Evolutionary conservation across 805 yeast species (phyloP), one percentile per base, ranked within the genome.

Genomic region (Sporopachydermia lactativora): DNA sequence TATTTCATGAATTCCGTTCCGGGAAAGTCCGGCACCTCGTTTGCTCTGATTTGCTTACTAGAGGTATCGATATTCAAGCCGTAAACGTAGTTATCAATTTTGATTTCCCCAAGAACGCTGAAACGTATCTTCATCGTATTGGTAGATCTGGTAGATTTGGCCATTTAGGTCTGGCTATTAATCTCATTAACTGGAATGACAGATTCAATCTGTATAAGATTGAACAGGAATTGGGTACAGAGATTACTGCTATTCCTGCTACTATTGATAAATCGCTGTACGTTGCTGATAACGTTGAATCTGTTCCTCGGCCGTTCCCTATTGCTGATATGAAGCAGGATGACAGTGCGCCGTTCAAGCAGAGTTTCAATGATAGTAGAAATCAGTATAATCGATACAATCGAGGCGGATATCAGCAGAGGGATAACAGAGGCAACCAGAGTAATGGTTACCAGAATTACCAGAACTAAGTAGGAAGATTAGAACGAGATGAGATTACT

Each of bases 71-170:
- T 70, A 89, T 92, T 53, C 97, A 92, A 64, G 97, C 97, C 4
- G 98, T 92, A 48, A 92, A 92, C 57, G 97, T 92, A 38, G 98
- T 92, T 39, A 83, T 92, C 54, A 92, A 92, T 66, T 92, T 92
- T 59, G 98, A 92, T 61, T 92, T 92, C 80, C 98, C 98, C 46
- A 89, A 89, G 61, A 85, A 81, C 41, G 96, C 97, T 4, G 98
- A 92, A 62, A 92, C 97, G 35, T 92, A 92, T 59, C 72, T 92
- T 52, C 98, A 92, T 66, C 82, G 97, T 72, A 92, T 89, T 52
- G 97, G 97, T 71, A 85, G 98, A 70, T 86, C 96, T 4, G 97
- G 98, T 51, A 83, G 98, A 70, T 92, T 84, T 55, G 98, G 98
- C 49, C 98, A 92, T 60, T 75, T 88, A 57, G 98, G 98, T 70